Conservation (phyloP, 192 early-diverging fungal genomes). For the Umbelopsis vinacea region DNA sequence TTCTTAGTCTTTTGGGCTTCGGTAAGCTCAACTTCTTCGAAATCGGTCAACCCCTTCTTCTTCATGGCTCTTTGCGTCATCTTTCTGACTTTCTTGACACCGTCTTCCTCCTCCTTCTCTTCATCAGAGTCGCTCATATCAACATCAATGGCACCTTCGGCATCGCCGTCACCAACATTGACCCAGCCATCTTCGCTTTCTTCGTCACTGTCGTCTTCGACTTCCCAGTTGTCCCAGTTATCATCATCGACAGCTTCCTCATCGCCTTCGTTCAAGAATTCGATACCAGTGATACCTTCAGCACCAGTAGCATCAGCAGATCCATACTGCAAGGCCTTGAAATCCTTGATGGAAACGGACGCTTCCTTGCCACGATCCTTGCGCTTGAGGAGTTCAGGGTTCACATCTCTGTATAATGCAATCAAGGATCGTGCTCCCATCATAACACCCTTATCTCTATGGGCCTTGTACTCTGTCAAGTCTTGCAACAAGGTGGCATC, state of each 20-base stretch:
- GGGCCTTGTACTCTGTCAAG: conserved; percentile 89
- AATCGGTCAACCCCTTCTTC: conserved; percentile 26
- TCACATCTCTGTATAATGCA: conserved; percentile 91
- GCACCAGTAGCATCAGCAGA: conserved; percentile 56
- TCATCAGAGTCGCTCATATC: conserved; percentile 57
- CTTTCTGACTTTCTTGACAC: conserved; percentile 1
- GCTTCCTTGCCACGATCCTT: conserved; percentile 93
- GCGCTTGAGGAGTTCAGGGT: conserved; percentile 91
- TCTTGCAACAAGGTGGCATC: conserved; percentile 82
- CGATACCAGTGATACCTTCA: conserved; percentile 81
- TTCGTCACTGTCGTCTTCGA: conserved; percentile 43
- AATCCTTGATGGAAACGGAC: conserved; percentile 52
- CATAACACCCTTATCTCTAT: conserved; percentile 93
- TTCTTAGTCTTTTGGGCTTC: conserved; percentile 49
- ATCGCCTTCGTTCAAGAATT: conserved; percentile 65
- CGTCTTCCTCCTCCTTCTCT: conserved; percentile 28
- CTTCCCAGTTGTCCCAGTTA: conserved; percentile 41
- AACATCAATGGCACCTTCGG: conserved; percentile 33
- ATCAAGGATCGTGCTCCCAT: conserved; percentile 92
- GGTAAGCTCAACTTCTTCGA: conserved; percentile 30
- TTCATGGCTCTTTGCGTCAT: conserved; percentile 37
- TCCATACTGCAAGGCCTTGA: conserved; percentile 72
- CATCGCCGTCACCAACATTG: conserved; percentile 40
- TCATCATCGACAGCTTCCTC: conserved; percentile 50
- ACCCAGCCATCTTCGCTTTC: conserved; percentile 43